A percentile compares a stretch with the other conserved stretches of the same genome.
These are phyloP conservation scores for Cercis canadensis DNA, from an alignment of 306 rosid species.

Conservation along the genomic window DNA sequence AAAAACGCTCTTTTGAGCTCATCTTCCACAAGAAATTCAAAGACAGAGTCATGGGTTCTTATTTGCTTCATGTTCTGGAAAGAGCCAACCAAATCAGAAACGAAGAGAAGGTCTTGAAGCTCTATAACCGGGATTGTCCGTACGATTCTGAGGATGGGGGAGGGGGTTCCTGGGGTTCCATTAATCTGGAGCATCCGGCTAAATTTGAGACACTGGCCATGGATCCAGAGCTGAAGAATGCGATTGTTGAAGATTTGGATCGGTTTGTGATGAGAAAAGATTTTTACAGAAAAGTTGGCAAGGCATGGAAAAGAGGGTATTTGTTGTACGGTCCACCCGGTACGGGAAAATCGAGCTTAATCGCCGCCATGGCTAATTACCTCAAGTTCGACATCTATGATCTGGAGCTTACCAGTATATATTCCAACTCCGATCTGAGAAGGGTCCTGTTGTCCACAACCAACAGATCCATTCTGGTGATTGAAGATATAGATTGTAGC, in stretches of 20 bases:
- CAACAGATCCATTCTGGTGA: constrained; percentile 51
- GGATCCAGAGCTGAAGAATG: constrained; percentile 41
- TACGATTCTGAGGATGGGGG: neutral
- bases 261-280: constrained; percentile 44
- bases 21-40: constrained; percentile 39
- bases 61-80: constrained; percentile 38
- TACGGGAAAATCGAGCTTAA: constrained; percentile 47
- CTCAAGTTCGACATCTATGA: constrained; percentile 53
- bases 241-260: constrained; percentile 37
- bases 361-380: constrained; percentile 62
- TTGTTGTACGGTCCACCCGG: constrained; percentile 50
- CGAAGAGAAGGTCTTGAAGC: constrained; percentile 36
- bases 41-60: constrained; percentile 30
- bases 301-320: constrained; percentile 59
- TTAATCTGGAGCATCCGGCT: constrained; percentile 48
- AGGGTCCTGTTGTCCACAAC: constrained; percentile 36
- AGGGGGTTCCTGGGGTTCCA: constrained; percentile 24
- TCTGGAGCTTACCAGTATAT: constrained; percentile 41
- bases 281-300: constrained; percentile 47
- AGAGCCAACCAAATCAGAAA: constrained; percentile 31
- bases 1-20: constrained; percentile 34
- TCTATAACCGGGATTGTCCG: constrained; percentile 31
- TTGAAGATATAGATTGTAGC: constrained; percentile 49
- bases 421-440: constrained; percentile 33
- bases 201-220: constrained; percentile 50